These are phyloP conservation scores for Nitzschia palea DNA, from an alignment of 108 stramenopile species.

Conservation along the genomic window DNA sequence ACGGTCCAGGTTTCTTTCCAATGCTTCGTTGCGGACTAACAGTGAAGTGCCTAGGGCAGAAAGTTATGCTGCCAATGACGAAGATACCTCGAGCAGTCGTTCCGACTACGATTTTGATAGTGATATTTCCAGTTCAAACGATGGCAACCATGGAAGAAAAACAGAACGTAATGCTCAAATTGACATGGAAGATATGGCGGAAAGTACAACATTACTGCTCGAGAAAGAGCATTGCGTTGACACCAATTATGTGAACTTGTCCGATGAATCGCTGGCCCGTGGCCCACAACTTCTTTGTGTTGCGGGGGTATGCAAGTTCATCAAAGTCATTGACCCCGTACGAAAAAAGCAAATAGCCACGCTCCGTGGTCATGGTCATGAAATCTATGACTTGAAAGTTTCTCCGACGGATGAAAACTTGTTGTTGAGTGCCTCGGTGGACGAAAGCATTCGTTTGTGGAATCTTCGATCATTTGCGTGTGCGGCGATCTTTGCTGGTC, in stretches of 20 bases:
- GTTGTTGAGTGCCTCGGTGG: constrained; percentile 62
- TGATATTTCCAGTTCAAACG: background rate
- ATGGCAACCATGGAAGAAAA: background rate
- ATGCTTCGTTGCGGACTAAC: background rate
- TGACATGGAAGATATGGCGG: background rate
- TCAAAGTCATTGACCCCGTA: constrained; percentile 69
- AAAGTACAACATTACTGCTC: background rate
- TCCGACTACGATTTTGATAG: background rate
- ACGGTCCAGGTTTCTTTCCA: constrained; percentile 13
- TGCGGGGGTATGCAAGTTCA: constrained; percentile 52
- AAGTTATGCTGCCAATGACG: background rate
- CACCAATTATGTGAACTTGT: background rate
- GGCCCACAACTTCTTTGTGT: constrained; percentile 71
- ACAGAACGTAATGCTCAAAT: background rate
- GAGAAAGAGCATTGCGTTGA: background rate
- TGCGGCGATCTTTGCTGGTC: constrained; percentile 83
- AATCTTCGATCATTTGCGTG: constrained; percentile 58
- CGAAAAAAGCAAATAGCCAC: constrained; percentile 38
- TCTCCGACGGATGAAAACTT: constrained; percentile 62
- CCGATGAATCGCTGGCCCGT: background rate
- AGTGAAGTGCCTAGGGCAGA: background rate
- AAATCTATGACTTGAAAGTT: constrained; percentile 64
- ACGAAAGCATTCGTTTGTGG: constrained; percentile 84
- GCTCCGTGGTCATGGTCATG: constrained; percentile 68
- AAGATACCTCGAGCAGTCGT: background rate